These are phyloP conservation scores for Gregarina niphandrodes DNA, from an alignment of 169 alveolate species.

Conservation along the genomic window DNA sequence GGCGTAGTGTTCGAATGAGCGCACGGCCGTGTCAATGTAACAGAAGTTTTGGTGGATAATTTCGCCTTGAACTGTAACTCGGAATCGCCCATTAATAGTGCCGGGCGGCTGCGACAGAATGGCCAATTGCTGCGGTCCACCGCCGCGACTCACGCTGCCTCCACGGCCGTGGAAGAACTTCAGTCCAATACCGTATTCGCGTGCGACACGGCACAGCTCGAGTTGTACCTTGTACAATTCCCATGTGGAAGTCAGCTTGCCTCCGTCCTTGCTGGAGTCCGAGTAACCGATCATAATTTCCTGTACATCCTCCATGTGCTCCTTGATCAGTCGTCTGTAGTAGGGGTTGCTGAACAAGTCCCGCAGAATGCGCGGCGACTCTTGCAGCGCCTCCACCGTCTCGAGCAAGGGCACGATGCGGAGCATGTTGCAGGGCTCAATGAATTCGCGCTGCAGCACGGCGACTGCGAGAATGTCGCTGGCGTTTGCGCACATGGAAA, in stretches of 20 bases:
- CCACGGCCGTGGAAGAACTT: constrained; percentile 53
- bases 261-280: constrained; percentile 55
- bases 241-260: constrained; percentile 49
- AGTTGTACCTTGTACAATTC: constrained; percentile 33
- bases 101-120: constrained; percentile 45
- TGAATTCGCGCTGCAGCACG: constrained; percentile 22
- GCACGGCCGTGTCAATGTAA: constrained; percentile 26
- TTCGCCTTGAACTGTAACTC: constrained; percentile 49
- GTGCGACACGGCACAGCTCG: constrained; percentile 19
- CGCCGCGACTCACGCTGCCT: constrained; percentile 51
- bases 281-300: constrained; percentile 57
- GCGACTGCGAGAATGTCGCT: constrained; percentile 44
- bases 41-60: constrained; percentile 35
- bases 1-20: constrained; percentile 41
- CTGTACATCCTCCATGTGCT: constrained; percentile 23
- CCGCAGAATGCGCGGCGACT: constrained; percentile 34
- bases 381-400: constrained; percentile 38
- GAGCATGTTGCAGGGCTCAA: constrained; percentile 8
- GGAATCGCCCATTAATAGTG: constrained; percentile 37
- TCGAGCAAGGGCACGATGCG: constrained; percentile 48
- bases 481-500: constrained; percentile 46
- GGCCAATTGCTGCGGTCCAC: constrained; percentile 53
- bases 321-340: constrained; percentile 32
- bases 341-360: constrained; percentile 31
- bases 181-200: constrained; percentile 27